Base-by-base conservation (phyloP, 768 basidiomycete species). In the Crepidotus variabilis region DNA sequence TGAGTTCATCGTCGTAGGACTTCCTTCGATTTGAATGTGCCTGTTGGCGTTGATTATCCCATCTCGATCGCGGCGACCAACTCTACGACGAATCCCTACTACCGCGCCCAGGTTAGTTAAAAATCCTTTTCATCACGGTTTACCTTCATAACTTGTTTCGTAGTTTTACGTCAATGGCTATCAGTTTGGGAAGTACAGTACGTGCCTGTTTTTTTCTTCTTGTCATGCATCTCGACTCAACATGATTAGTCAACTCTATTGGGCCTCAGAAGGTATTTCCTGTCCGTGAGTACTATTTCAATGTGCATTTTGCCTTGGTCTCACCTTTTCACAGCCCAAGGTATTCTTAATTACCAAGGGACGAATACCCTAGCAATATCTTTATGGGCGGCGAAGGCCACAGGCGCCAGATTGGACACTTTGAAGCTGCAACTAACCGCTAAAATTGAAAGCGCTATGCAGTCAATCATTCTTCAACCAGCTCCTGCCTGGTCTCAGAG, bases 331-430 rank as follows among this genome's bases (percentile, higher is more conserved):
- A 16, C 52, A 78, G 78, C 80, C 2, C 75, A 81, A 70, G 80
- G 79, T 21, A 78, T 81, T 52, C 56, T 81, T 47, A 74, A 81
- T 49, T 79, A 81, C 55, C 70, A 74, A 20, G 78, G 80, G 18
- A 56, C 24, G 13, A 80, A 81, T 57, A 80, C 79, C 3, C 66
- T 81, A 7, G 78, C 75, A 5, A 65, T 80, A 11, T 80, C 79
- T n/a, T 65, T 81, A 6, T 80, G 80, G 79, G 77, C 78, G 16
- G 66, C 68, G 9, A 74, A 62, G 11, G 49, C 63, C 10, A 64
- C 57, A n/a, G 80, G 79, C 8, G 79, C 75, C 7, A 75, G 71
- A 47, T 63, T 81, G 9, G 62, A 72, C 51, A 74, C 75, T 5
- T 57, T 80, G 9, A 65, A 60, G 18, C 68, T 81, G 10, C 57